Base-by-base conservation (phyloP, 202 grass and related monocot genomes). In the Cymbopogon flexuosus region DNA sequence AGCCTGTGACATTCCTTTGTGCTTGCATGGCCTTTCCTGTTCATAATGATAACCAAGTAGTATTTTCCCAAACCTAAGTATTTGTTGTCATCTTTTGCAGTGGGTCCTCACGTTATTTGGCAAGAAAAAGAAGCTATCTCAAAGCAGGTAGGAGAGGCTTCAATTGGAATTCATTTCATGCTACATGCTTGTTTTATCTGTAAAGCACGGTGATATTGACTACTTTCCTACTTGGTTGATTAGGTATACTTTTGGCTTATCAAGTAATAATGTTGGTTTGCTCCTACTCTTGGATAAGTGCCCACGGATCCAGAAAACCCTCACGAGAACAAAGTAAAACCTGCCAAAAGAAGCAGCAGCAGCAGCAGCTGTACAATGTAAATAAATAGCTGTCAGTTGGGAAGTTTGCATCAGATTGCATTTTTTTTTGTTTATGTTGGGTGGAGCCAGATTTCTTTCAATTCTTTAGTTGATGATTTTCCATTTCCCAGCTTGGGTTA, bases 201-300 rank as follows among this genome's bases (percentile, higher is more conserved):
- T 75, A 81, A 77, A 81, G 45, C 37, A 54, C 40, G 36, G 22
- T 74, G 68, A 78, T 84, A 74, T 73, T 76, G 59, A 84, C 30
- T 31, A 11, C 9, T 66, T 63, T 58, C 83, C 45, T 70, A 37
- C 68, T 77, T 83, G 54, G 33, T 79, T 86, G 80, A 83, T 81
- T 81, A 97, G 95, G 75, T 97, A 94, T 73, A 89, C 86, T 47
- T 89, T 91, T 86, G 88, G 88, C 15, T 67, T 86, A 60, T 94
- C 92, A 66, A 85, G 77, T 82, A 77, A 77, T 69, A 97, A 93
- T 73, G 86, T 89, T 2, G 95, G 95, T 10, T 83, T 98, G 84
- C 86, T 94, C 37, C 8, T 98, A 72, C 80, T 98, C 47, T 72
- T 98, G 82, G 92, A 98, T 31, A 94, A 91, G 63, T 89, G 42